Evolutionary conservation across 768 basidiomycete species (phyloP).

Genomic region (Flagelloscypha sp.): DNA sequence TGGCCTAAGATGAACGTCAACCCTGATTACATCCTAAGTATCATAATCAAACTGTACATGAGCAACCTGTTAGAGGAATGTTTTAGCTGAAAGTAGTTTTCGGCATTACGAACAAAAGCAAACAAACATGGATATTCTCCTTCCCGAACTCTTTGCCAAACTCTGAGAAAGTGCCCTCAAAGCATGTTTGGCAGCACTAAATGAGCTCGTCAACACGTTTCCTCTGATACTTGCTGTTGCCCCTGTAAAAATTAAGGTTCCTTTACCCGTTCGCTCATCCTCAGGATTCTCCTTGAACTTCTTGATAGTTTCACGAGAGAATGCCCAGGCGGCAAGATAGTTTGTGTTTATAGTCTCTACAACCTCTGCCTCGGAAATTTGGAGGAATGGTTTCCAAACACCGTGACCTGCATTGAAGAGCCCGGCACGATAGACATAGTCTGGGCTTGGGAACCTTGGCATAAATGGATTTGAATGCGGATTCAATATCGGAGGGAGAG

Average conservation of each 20-base stretch:
- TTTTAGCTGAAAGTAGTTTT: slow-evolving; percentile 5
- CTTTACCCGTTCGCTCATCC: slow-evolving; percentile 42
- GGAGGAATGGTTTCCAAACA: slow-evolving; percentile 60
- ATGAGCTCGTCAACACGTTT: slow-evolving; percentile 50
- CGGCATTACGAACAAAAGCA: not conserved
- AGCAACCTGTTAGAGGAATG: slow-evolving; percentile 36
- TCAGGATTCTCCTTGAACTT: slow-evolving; percentile 51
- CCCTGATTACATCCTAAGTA: too few relatives aligned
- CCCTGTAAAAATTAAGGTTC: slow-evolving; percentile 64
- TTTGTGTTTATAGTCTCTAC: slow-evolving; percentile 42
- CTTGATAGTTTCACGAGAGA: slow-evolving; percentile 51
- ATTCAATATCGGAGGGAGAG: slow-evolving; percentile 40
- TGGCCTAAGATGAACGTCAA: too few relatives aligned
- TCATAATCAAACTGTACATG: slow-evolving; percentile 42
- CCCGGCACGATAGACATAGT: slow-evolving; percentile 48
- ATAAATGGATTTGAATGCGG: slow-evolving; percentile 40
- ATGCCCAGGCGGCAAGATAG: slow-evolving; percentile 53
- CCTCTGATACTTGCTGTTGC: slow-evolving; percentile 63
- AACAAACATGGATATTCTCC: slow-evolving; percentile 60
- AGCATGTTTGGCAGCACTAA: slow-evolving; percentile 59
- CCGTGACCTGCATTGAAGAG: slow-evolving; percentile 55
- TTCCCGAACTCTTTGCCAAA: slow-evolving; percentile 68
- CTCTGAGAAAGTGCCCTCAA: slow-evolving; percentile 60
- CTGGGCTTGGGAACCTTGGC: slow-evolving; percentile 36
- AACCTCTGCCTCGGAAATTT: slow-evolving; percentile 51